Conservation (phyloP, 345 rosid genomes). For the Geranium rotundifolium region DNA sequence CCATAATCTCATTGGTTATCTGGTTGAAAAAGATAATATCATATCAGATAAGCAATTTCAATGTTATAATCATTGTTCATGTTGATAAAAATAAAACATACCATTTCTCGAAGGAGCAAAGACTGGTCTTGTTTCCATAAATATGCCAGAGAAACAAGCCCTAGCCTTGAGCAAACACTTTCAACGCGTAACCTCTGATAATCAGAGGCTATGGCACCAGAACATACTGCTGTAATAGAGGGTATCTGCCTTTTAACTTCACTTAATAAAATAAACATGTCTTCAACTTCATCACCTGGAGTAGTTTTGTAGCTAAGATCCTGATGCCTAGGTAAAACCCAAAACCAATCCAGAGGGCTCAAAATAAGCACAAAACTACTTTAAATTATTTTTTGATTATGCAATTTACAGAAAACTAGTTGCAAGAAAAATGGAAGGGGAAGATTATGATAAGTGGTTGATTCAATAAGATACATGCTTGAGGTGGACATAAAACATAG, state of each 20-base stretch:
- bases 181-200: conserved; percentile 93
- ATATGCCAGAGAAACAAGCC: conserved; percentile 91
- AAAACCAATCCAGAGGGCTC: background rate
- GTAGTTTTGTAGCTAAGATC: conserved; percentile 62
- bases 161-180: conserved; percentile 95
- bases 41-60: conserved; percentile 6
- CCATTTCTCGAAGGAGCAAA: conserved; percentile 90
- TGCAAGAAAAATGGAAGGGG: background rate
- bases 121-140: conserved; percentile 99
- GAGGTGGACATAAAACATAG: background rate
- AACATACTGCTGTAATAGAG: conserved; percentile 63
- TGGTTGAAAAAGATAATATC: conserved; percentile 20
- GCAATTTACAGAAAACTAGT: background rate
- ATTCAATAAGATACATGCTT: background rate
- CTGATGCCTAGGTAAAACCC: conserved; percentile 38
- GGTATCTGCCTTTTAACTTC: conserved; percentile 87
- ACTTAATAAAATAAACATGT: conserved; percentile 65
- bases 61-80: conserved; percentile 6
- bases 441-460: background rate
- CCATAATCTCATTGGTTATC: conserved; percentile 60
- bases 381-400: background rate
- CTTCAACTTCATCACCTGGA: conserved; percentile 85
- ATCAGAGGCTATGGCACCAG: conserved; percentile 97
- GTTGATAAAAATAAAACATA: conserved; percentile 22
- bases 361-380: no score